Conservation (phyloP, 352 stramenopile species). For the Phytophthora idaei region DNA sequence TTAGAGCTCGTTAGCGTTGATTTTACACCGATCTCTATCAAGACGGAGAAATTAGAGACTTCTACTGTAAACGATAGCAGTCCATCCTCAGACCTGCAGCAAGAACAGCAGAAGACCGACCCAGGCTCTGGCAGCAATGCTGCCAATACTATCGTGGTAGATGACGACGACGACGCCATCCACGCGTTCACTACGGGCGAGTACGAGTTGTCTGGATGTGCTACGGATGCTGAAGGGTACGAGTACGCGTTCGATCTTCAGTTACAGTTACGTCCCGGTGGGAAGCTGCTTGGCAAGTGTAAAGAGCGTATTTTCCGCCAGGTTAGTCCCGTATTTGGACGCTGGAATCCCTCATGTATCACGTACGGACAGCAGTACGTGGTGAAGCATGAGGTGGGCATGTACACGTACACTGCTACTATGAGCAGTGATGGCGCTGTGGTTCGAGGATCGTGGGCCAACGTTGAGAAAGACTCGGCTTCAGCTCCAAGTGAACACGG, state of each 20-base stretch:
- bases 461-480: constrained; percentile 41
- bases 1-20: constrained; percentile 50
- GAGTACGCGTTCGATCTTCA: constrained; percentile 70
- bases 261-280: constrained; percentile 46
- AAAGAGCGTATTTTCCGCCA: constrained; percentile 72
- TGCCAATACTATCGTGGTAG: constrained; percentile 10
- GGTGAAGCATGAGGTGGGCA: constrained; percentile 62
- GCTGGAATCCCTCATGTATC: constrained; percentile 42
- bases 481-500: constrained; percentile 51
- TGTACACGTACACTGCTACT: constrained; percentile 52
- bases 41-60: constrained; percentile 23
- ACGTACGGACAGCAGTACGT: constrained; percentile 63
- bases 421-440: constrained; percentile 51
- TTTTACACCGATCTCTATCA: constrained; percentile 25
- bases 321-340: constrained; percentile 42
- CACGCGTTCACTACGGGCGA: constrained; percentile 54
- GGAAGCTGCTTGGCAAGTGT: constrained; percentile 42
- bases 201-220: constrained; percentile 63
- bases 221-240: constrained; percentile 72
- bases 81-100: not conserved
- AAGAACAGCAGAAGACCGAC: not conserved
- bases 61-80: constrained; percentile 1
- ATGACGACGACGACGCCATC: constrained; percentile 42
- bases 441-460: constrained; percentile 55
- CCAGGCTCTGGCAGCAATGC: not conserved